Evolutionary conservation across 1,284 basidiomycete genomes (phyloP).

Genomic region (Mixia osmundae): DNA sequence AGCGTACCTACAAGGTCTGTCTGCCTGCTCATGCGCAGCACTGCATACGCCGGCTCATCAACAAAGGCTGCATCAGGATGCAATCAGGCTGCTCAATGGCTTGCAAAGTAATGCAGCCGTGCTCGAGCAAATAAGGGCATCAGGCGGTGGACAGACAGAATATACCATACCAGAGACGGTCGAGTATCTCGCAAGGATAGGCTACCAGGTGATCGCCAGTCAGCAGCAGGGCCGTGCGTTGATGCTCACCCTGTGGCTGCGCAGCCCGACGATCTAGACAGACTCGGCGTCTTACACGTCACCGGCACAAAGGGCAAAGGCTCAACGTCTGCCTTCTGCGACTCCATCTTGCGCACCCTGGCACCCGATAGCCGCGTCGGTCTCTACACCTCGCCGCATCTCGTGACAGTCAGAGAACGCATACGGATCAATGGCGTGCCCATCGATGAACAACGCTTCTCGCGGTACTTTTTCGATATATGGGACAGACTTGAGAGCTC

Average conservation of each 20-base stretch:
- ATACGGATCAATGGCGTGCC: conserved; percentile 84
- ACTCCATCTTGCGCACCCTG: conserved; percentile 17
- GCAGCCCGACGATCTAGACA: conserved; percentile 59
- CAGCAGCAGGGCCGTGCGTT: not conserved
- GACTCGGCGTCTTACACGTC: conserved; percentile 80
- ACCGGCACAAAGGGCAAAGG: conserved; percentile 99
- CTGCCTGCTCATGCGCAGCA: no score
- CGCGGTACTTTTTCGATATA: conserved; percentile 83
- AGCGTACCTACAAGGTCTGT: no score
- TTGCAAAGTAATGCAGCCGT: conserved; percentile 84
- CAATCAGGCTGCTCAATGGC: conserved; percentile 66
- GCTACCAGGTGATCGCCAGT: conserved; percentile 45
- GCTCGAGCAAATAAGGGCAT: conserved; percentile 57
- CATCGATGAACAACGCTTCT: conserved; percentile 64
- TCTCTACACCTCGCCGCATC: conserved; percentile 88
- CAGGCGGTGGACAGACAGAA: conserved; percentile 40
- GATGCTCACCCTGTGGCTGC: conserved; percentile 3
- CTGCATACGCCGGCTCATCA: no score
- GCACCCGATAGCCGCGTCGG: conserved; percentile 26
- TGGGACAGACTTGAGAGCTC: conserved; percentile 73
- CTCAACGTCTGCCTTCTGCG: conserved; percentile 70
- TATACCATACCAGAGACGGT: conserved; percentile 69
- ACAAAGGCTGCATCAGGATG: conserved; percentile 33
- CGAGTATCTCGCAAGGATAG: conserved; percentile 68
- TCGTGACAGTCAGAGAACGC: conserved; percentile 83